Evolutionary conservation across 1,139 yeast species (phyloP).

Genomic region (Ashbya aceris): DNA sequence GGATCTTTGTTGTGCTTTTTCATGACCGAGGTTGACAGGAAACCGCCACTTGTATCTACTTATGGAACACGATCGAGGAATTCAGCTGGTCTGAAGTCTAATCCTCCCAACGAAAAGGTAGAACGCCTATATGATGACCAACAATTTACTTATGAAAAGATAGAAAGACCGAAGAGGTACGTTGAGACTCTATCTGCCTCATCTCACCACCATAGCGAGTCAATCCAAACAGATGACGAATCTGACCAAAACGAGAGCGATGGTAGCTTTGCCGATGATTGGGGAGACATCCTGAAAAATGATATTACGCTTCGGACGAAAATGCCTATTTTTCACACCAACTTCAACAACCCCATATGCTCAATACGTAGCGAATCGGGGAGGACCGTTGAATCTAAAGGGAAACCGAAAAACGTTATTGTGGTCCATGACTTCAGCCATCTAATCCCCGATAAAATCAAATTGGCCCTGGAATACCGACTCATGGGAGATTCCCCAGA

Average conservation of each 20-base stretch:
- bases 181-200: slow-evolving; percentile 20
- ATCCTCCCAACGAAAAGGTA: slow-evolving; percentile 7
- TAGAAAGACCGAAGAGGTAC: slow-evolving; percentile 22
- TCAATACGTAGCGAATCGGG: slow-evolving; percentile 23
- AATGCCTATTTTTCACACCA: slow-evolving; percentile 26
- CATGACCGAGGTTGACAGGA: slow-evolving; percentile 41
- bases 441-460: slow-evolving; percentile 67
- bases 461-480: slow-evolving; percentile 67
- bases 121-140: background rate
- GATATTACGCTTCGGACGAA: slow-evolving; percentile 31
- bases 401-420: slow-evolving; percentile 41
- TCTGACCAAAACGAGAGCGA: slow-evolving; percentile 31
- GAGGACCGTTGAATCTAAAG: slow-evolving; percentile 21
- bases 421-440: slow-evolving; percentile 57
- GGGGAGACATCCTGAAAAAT: slow-evolving; percentile 34
- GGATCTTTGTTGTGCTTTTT: slow-evolving; percentile 81
- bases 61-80: slow-evolving; percentile 27
- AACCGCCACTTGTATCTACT: slow-evolving; percentile 31
- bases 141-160: slow-evolving; percentile 2
- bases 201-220: slow-evolving; percentile 9
- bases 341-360: slow-evolving; percentile 19
- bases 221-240: slow-evolving; percentile 20
- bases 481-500: slow-evolving; percentile 61
- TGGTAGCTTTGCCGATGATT: slow-evolving; percentile 32
- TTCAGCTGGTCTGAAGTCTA: slow-evolving; percentile 1